These are phyloP conservation scores for Starmerella powellii DNA, from an alignment of 805 yeast genomes.

Conservation along the genomic window DNA sequence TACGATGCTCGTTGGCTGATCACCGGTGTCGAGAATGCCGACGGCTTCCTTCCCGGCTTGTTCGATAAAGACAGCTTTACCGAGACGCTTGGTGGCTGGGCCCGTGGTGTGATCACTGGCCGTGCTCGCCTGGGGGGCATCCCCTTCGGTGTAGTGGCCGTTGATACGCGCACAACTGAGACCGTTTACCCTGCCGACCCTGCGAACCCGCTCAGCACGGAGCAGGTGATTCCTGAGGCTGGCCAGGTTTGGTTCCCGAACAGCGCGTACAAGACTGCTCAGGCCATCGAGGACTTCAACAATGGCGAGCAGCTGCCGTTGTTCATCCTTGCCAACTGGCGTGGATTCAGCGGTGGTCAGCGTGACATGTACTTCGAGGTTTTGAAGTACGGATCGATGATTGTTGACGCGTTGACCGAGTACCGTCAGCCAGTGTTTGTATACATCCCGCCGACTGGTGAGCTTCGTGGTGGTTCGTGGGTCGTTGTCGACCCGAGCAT, in stretches of 20 bases:
- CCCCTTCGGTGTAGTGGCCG: conserved; percentile 96
- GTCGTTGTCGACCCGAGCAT: conserved; percentile 98
- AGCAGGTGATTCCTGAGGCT: conserved; percentile 78
- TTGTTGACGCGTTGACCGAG: conserved; percentile 92
- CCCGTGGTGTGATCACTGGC: conserved; percentile 95
- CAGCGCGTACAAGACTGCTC: conserved; percentile 98
- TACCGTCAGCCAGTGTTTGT: conserved; percentile 95
- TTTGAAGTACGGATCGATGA: conserved; percentile 89
- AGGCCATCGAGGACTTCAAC: conserved; percentile 94
- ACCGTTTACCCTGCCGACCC: conserved; percentile 95
- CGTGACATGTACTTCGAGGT: conserved; percentile 99
- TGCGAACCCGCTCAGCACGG: conserved; percentile 92
- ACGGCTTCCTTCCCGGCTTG: conserved; percentile 74
- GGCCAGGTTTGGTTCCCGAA: conserved; percentile 99
- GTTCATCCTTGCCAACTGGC: conserved; percentile 98
- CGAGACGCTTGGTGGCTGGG: conserved; percentile 97
- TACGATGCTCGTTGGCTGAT: conserved; percentile 94
- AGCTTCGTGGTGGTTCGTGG: conserved; percentile 99
- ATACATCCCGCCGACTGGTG: conserved; percentile 97
- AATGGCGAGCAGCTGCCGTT: conserved; percentile 95
- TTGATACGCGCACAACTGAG: conserved; percentile 82
- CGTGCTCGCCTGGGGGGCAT: conserved; percentile 98
- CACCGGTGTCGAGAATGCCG: conserved; percentile 61
- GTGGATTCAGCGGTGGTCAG: conserved; percentile 99
- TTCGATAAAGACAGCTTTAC: conserved; percentile 89